Percentiles rank a stretch among this genome's conserved stretches.
Conservation (phyloP, 257 asterid species). For the Forsythia suspensa region DNA sequence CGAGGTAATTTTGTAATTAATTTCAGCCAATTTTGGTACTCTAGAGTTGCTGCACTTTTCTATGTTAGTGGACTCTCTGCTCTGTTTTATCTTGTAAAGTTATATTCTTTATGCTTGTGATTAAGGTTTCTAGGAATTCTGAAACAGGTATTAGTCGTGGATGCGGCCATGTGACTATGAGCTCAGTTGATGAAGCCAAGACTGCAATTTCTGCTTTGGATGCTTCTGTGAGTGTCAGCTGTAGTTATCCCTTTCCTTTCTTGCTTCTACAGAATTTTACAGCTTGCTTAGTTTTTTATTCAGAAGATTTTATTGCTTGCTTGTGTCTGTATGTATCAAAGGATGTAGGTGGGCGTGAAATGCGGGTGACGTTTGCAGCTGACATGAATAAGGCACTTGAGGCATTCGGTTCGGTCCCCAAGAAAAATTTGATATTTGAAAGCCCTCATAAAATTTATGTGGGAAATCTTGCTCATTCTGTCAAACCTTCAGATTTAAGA, state of each 20-base stretch:
- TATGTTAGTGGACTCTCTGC: not conserved
- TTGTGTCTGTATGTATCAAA: not conserved
- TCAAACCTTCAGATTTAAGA: not conserved
- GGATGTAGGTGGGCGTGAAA: slow-evolving; percentile 6
- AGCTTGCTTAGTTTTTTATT: not conserved
- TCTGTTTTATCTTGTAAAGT: not conserved
- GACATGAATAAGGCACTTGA: not conserved
- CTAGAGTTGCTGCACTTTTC: not conserved
- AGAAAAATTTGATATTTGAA: not conserved
- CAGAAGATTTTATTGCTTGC: too few relatives aligned
- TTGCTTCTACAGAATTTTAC: not conserved
- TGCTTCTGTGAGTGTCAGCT: not conserved
- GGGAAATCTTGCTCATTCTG: slow-evolving; percentile 7
- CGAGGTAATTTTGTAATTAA: not conserved
- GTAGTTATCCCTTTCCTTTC: not conserved
- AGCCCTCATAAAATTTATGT: slow-evolving; percentile 15
- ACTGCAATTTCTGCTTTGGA: slow-evolving; percentile 13
- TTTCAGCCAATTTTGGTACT: not conserved
- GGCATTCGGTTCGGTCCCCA: not conserved
- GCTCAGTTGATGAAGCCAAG: slow-evolving; percentile 8
- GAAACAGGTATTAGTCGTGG: slow-evolving; percentile 11
- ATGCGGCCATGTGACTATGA: slow-evolving; percentile 1
- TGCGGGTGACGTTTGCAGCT: not conserved
- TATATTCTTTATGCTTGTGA: not conserved
- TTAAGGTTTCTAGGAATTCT: slow-evolving; percentile 13